A percentile compares a stretch with the other conserved stretches of the same genome.
phyloP scores from a whole-genome alignment of 768 basidiomycete species.

The Candolleomyces eurysporus region DNA sequence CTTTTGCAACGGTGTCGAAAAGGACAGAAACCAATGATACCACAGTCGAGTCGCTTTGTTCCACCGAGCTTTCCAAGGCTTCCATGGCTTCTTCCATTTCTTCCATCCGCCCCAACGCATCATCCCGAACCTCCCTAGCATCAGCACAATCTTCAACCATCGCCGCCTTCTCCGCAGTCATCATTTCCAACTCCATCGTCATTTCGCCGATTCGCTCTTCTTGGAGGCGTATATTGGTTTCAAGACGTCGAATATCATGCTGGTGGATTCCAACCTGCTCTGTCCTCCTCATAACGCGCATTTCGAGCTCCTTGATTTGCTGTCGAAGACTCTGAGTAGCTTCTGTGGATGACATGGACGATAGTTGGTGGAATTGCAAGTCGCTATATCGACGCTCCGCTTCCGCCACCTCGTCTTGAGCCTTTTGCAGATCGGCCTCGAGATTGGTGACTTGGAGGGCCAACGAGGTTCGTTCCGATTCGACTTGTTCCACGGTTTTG shows the following conservation, averaged over 20 bases:
- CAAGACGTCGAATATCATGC: slow-evolving; percentile 74
- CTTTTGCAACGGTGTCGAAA: slow-evolving; percentile 29
- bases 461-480: slow-evolving; percentile 66
- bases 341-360: slow-evolving; percentile 56
- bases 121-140: slow-evolving; percentile 71
- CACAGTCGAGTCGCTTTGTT: slow-evolving; percentile 33
- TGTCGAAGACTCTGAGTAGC: slow-evolving; percentile 53
- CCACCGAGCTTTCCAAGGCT: slow-evolving; percentile 25
- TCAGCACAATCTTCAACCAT: slow-evolving; percentile 86
- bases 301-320: slow-evolving; percentile 70
- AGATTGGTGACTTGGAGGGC: slow-evolving; percentile 63
- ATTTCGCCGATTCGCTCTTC: slow-evolving; percentile 75
- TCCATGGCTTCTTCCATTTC: slow-evolving; percentile 63
- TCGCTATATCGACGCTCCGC: slow-evolving; percentile 60
- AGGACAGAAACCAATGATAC: slow-evolving; percentile 37
- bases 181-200: slow-evolving; percentile 64
- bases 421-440: slow-evolving; percentile 51
- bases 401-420: slow-evolving; percentile 51
- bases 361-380: slow-evolving; percentile 67
- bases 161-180: slow-evolving; percentile 65
- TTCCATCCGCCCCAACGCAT: slow-evolving; percentile 55
- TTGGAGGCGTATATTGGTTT: slow-evolving; percentile 69
- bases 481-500: slow-evolving; percentile 50
- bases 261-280: slow-evolving; percentile 78
- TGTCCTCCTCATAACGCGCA: slow-evolving; percentile 59